Conservation (phyloP, 2,329 filamentous ascomycete genomes). For the Hymenoscyphus fructigenus region DNA sequence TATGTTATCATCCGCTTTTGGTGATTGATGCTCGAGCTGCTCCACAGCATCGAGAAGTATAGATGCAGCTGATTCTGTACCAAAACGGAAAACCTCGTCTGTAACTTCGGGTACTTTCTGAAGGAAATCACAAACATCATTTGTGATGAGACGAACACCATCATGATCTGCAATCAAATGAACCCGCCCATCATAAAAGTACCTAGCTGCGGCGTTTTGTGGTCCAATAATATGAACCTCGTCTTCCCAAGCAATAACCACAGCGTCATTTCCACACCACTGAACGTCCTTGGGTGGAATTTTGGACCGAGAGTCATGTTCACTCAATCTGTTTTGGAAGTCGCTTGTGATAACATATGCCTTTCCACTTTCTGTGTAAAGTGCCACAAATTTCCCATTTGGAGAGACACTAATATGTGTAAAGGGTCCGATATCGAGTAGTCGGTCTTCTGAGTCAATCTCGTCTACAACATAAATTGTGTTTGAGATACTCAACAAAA, state of each 20-base stretch:
- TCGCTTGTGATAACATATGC: constrained; percentile 94
- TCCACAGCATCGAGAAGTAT: constrained; percentile 92
- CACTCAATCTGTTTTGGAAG: constrained; percentile 87
- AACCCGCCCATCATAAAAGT: constrained; percentile 88
- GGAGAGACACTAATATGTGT: constrained; percentile 88
- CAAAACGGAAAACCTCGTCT: constrained; percentile 84
- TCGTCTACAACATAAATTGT: constrained; percentile 87
- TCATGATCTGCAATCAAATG: constrained; percentile 82
- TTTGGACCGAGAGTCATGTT: constrained; percentile 85
- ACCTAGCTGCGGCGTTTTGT: constrained; percentile 70
- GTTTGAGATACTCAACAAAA: constrained; percentile 77
- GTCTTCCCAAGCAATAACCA: constrained; percentile 94
- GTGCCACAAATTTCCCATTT: constrained; percentile 81
- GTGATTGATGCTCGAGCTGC: constrained; percentile 87
- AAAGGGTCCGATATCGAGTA: constrained; percentile 90
- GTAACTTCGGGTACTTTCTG: constrained; percentile 87
- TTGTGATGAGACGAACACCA: constrained; percentile 86
- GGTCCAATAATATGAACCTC: constrained; percentile 93
- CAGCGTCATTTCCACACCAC: constrained; percentile 95
- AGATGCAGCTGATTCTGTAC: constrained; percentile 84
- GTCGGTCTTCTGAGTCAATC: constrained; percentile 85
- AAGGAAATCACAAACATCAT: constrained; percentile 95
- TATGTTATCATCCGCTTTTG: constrained; percentile 96
- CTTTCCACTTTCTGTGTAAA: constrained; percentile 82
- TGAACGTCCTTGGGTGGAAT: constrained; percentile 84